Evolutionary conservation across 257 asterid species (phyloP), one percentile per base, ranked within the genome.

Genomic region (Solanum raphanifolium): DNA sequence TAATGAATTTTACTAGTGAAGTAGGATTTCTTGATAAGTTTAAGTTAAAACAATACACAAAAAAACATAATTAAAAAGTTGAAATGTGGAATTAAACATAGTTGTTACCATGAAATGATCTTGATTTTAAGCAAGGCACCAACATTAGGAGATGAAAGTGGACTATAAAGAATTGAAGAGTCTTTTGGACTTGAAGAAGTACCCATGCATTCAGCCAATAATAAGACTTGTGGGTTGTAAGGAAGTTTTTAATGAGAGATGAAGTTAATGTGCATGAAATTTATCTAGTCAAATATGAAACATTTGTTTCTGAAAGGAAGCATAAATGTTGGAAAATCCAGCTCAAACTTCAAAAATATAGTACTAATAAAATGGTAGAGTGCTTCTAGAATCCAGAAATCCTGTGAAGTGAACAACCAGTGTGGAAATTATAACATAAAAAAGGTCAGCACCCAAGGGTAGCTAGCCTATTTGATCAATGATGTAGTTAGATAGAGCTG

Each of bases 81-180:
- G 23, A 41, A 55, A 66, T 66, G 72, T 35, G 20, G 12, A 81
- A 62, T 62, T 23, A 62, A 18, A 16, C 32, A 15, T 55, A 25
- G 32, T 69, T 32, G 87, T 38, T 90, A 95, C 98, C 98, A 91
- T 81, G 98, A 91, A 87, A 94, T 91, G 85, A 92, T 91, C 93
- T 93, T 95, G 97, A 95, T 95, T 85, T 95, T 91, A 75, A 94
- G 94, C 31, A 95, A 86, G 86, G 96, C 97, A 55, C 92, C 87
- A 38, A 95, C 93, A 71, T 93, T 94, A 36, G 98, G 95, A 86
- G 98, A 93, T 52, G 92, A 89, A 81, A 89, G 91, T 79, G 94
- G 94, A 87, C 94, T 94, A 9, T 93, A 93, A 81, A 88, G 90
- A 32, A 89, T 83, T 18, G 93, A 84, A 87, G 69, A 39, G 78